phyloP scores from a whole-genome alignment of 306 rosid species.

The Cercis canadensis region DNA sequence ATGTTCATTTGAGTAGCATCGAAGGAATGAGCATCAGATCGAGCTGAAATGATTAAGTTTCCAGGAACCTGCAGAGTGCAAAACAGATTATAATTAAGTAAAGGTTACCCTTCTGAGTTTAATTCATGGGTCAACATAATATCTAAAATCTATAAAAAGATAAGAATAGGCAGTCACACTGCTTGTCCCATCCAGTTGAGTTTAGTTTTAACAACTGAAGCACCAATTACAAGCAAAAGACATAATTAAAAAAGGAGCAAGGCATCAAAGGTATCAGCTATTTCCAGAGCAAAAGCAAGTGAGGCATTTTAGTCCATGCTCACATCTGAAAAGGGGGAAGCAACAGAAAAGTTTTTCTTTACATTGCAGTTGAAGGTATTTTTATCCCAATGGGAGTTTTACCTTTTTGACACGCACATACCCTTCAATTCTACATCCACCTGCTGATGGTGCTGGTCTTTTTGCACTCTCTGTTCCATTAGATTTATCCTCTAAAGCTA shows the following conservation, averaged over 20 bases:
- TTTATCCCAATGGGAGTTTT: slow-evolving; percentile 22
- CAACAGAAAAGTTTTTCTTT: slow-evolving; percentile 1
- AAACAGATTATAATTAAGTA: slow-evolving; percentile 25
- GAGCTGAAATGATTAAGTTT: slow-evolving; percentile 79
- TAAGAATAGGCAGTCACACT: slow-evolving; percentile 10
- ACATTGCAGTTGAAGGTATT: slow-evolving; percentile 1
- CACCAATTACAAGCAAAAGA: slow-evolving; percentile 11
- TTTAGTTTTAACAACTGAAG: not conserved
- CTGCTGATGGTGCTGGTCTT: slow-evolving; percentile 91
- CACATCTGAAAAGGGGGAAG: slow-evolving; percentile 33
- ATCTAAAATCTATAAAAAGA: slow-evolving; percentile 16
- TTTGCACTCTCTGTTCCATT: slow-evolving; percentile 55
- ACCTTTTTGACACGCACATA: slow-evolving; percentile 96
- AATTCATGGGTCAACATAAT: slow-evolving; percentile 2
- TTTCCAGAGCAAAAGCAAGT: slow-evolving; percentile 23
- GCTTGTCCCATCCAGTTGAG: slow-evolving; percentile 6
- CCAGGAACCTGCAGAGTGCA: slow-evolving; percentile 86
- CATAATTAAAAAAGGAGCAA: not conserved
- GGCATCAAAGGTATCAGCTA: slow-evolving; percentile 5
- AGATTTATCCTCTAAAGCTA: slow-evolving; percentile 69
- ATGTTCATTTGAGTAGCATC: slow-evolving; percentile 95
- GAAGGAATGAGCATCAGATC: slow-evolving; percentile 89
- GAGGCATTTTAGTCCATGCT: slow-evolving; percentile 14
- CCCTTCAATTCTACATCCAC: slow-evolving; percentile 96
- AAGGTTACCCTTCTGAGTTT: not conserved